Evolutionary conservation across 306 rosid genomes (phyloP), one percentile per base, ranked within the genome.

Genomic region (Bauhinia variegata): DNA sequence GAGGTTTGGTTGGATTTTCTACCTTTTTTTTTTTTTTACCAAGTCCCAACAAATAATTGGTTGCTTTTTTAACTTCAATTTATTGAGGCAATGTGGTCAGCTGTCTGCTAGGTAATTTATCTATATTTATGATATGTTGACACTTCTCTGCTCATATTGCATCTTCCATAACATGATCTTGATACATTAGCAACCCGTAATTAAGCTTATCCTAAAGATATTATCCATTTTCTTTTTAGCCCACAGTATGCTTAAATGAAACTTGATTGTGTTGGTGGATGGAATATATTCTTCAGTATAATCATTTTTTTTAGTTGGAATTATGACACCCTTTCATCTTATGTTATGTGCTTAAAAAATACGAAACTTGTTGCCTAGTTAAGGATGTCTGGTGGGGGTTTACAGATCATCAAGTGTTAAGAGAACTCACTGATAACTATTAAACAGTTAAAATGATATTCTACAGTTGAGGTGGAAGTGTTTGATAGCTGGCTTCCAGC

Each of bases 1-100:
- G n/a, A 83, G 37, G 65, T 77, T 87, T 80, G 75, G 81, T 82
- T 87, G 86, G 87, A 86, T 88, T 23, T n/a, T 80, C 75, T 78
- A 57, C 46, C 34, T 57, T 38, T 37, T 43, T 18, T 75, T n/a
- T n/a, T 64, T 56, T 39, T 32, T 50, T 68, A 17, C 54, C 74
- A 70, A 42, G 18, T 67, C 43, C 79, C 78, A 72, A 83, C 77
- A 71, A 28, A 63, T 57, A n/a, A n/a, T n/a, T n/a, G n/a, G 13
- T 58, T 51, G 6, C 4, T 54, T 59, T 54, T 75, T 51, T 66
- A 57, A 60, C 61, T 66, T 71, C 78, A 30, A 68, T 38, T 71
- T 36, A 34, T 71, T 65, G 34, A 43, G n/a, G 6, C 63, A 62
- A 68, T 80, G 48, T 37, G 65, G 77, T 83, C 81, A 86, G 77